A percentile compares a stretch with the other conserved stretches of the same genome.
Conservation (phyloP, 257 asterid species). For the Solanum sejunctum region DNA sequence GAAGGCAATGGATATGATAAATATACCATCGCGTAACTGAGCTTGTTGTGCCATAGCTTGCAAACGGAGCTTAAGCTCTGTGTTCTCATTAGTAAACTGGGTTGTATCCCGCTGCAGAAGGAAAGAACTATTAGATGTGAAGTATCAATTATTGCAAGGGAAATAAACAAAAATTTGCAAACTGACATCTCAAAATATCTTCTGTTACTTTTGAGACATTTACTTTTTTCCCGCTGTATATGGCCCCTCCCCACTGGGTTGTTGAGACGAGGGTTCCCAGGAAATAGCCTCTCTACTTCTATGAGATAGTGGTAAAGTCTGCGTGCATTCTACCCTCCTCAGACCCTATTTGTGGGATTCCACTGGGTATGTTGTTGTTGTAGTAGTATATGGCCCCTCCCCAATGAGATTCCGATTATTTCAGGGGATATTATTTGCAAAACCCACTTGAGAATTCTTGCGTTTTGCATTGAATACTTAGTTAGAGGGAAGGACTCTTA, state of each 20-base stretch:
- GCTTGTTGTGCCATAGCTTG: slow-evolving; percentile 99
- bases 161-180: not conserved
- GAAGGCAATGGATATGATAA: not conserved
- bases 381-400: not conserved
- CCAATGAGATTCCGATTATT: not conserved
- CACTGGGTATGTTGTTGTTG: too few relatives aligned
- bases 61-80: slow-evolving; percentile 84
- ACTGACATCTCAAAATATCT: not conserved
- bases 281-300: too few relatives aligned
- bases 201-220: not conserved
- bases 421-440: not conserved
- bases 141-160: not conserved
- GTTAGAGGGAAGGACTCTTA: not conserved
- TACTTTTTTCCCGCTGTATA: not conserved
- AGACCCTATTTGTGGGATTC: too few relatives aligned
- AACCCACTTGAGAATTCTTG: not conserved
- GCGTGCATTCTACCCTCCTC: too few relatives aligned
- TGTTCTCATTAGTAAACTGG: slow-evolving; percentile 74
- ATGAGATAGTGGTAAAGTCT: too few relatives aligned
- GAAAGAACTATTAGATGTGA: not conserved
- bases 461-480: not conserved
- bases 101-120: slow-evolving; percentile 77
- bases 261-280: too few relatives aligned
- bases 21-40: slow-evolving; percentile 80
- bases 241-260: not conserved